phyloP scores from a whole-genome alignment of 1,284 basidiomycete species.

The Heterobasidion occidentale region DNA sequence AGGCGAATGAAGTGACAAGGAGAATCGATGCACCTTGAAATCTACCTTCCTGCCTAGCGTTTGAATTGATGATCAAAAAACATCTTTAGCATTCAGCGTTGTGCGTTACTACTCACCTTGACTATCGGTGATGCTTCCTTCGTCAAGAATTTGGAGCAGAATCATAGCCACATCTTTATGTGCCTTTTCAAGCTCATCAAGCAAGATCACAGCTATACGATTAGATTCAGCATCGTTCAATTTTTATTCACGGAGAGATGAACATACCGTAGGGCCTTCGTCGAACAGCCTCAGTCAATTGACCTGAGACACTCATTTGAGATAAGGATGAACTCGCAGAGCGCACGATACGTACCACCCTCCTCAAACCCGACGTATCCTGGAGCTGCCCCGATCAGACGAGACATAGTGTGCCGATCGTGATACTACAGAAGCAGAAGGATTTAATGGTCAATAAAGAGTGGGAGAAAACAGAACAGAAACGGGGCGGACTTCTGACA shows the following conservation, averaged over 20 bases:
- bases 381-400: conserved; percentile 85
- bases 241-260: neutral
- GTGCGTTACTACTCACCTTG: conserved; percentile 4
- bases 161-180: conserved; percentile 92
- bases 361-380: conserved; percentile 95
- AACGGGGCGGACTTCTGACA: conserved; percentile 54
- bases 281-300: conserved; percentile 83
- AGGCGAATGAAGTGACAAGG: neutral
- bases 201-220: conserved; percentile 58
- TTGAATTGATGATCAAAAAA: neutral
- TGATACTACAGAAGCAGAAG: conserved; percentile 46
- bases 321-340: neutral
- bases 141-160: conserved; percentile 87
- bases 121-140: conserved; percentile 84
- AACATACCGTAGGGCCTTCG: conserved; percentile 70
- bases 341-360: conserved; percentile 41
- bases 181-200: conserved; percentile 91
- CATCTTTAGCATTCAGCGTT: neutral
- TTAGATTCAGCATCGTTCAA: conserved; percentile 1
- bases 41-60: conserved; percentile 11
- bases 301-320: conserved; percentile 31
- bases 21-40: conserved; percentile 38
- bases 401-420: conserved; percentile 85
- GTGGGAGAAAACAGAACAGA: neutral
- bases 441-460: neutral